These are phyloP conservation scores for Boletus speciosus DNA, from an alignment of 768 basidiomycete genomes.

Conservation along the genomic window DNA sequence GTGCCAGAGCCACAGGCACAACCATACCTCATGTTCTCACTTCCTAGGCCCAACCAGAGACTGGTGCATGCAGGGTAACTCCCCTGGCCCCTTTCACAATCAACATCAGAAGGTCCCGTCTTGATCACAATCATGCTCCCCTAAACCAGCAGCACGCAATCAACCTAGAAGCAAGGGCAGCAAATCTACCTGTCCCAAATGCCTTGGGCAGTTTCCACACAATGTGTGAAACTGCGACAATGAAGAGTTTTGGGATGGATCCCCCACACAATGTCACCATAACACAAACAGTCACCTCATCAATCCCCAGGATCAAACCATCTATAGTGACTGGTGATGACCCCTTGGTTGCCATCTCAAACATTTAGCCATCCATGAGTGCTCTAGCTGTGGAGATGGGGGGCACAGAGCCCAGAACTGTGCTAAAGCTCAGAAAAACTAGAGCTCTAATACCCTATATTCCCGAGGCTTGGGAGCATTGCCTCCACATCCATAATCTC, in stretches of 20 bases:
- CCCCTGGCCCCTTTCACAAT: no score
- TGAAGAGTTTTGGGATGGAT: neutral
- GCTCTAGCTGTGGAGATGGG: accelerated
- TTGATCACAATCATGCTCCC: no score
- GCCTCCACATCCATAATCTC: neutral
- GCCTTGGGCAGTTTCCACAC: neutral
- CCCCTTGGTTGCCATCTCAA: neutral
- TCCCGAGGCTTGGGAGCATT: neutral
- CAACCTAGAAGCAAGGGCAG: neutral
- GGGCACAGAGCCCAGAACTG: neutral
- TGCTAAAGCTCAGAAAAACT: neutral
- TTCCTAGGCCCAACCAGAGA: neutral
- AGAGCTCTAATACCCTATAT: neutral
- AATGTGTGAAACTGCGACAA: neutral
- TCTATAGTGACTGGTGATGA: neutral
- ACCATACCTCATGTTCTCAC: no score
- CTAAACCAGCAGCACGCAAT: no score
- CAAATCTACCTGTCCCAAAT: neutral
- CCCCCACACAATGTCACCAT: neutral
- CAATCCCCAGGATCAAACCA: neutral
- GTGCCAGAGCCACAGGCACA: no score
- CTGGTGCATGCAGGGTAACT: neutral
- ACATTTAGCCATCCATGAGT: neutral
- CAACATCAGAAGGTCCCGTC: no score
- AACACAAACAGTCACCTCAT: neutral